These are phyloP conservation scores for Suhomyces guaymorum DNA, from an alignment of 1,139 yeast species.

Conservation along the genomic window DNA sequence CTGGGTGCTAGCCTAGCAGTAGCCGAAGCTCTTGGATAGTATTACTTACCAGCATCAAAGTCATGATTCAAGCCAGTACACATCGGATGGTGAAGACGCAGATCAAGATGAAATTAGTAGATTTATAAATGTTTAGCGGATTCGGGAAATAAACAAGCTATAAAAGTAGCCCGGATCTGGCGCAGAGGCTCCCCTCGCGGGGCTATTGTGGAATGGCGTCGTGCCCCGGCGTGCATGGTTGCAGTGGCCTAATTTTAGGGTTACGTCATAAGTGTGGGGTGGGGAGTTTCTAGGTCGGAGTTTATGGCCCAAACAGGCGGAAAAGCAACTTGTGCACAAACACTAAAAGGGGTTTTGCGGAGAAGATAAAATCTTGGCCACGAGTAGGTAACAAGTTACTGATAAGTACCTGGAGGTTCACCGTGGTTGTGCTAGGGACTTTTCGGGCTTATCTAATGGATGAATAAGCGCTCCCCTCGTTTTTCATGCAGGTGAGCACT, in stretches of 20 bases:
- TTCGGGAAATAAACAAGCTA: constrained; percentile 9
- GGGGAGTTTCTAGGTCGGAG: no score
- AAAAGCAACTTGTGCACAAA: no score
- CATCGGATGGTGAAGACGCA: constrained; percentile 3
- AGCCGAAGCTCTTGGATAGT: no score
- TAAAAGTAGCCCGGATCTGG: constrained; percentile 9
- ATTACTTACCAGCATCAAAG: constrained; percentile 23
- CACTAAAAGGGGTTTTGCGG: no score
- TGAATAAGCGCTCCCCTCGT: constrained; percentile 1
- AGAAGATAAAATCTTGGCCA: no score
- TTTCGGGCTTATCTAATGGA: constrained; percentile 1
- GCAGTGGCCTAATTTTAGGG: constrained; percentile 8
- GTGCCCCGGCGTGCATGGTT: constrained; percentile 7
- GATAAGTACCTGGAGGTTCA: no score
- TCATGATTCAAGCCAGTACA: constrained; percentile 15
- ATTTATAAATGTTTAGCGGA: constrained; percentile 7
- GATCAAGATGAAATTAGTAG: constrained; percentile 10
- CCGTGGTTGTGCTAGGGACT: no score
- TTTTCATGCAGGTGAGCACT: no score
- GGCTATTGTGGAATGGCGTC: constrained; percentile 9
- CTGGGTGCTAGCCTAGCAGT: no score
- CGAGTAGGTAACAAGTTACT: no score
- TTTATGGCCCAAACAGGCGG: no score
- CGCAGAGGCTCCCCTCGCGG: constrained; percentile 12
- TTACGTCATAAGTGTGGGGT: constrained; percentile 11